These are phyloP conservation scores for Dictyostelium intermedium DNA, from an alignment of 78 protist species.

Conservation along the genomic window DNA sequence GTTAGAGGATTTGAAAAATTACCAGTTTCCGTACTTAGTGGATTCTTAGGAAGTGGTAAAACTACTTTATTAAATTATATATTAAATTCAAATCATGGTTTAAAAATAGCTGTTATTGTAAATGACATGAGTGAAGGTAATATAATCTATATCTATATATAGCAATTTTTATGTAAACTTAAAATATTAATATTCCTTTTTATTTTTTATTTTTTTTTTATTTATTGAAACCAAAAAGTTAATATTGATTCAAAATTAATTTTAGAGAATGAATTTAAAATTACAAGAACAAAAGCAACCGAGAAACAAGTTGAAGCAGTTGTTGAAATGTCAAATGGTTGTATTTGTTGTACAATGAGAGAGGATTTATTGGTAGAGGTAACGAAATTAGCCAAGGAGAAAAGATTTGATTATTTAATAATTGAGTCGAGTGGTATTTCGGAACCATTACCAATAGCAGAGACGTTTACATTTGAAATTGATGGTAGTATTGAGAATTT, in stretches of 20 bases:
- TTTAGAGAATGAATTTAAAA: neutral
- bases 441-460: conserved; percentile 96
- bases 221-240: conserved; percentile 8
- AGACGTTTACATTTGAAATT: conserved; percentile 87
- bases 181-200: neutral
- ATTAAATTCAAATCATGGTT: conserved; percentile 53
- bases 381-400: conserved; percentile 47
- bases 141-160: too few species aligned
- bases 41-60: conserved; percentile 93
- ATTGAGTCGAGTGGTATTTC: conserved; percentile 81
- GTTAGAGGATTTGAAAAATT: conserved; percentile 20
- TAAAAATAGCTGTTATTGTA: conserved; percentile 73
- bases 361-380: conserved; percentile 92
- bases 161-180: too few species aligned
- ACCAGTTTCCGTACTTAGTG: conserved; percentile 92
- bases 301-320: conserved; percentile 73
- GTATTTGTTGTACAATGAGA: conserved; percentile 96
- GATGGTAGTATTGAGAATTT: neutral
- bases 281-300: conserved; percentile 16
- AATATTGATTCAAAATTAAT: conserved; percentile 93
- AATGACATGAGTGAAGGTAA: conserved; percentile 82
- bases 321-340: conserved; percentile 94
- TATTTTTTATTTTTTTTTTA: neutral
- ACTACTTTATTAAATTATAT: conserved; percentile 81
- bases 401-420: conserved; percentile 69